Percentiles rank a stretch among this genome's conserved stretches.
Conservation (phyloP, 148 eudicot species). For the Fallopia convolvulus region DNA sequence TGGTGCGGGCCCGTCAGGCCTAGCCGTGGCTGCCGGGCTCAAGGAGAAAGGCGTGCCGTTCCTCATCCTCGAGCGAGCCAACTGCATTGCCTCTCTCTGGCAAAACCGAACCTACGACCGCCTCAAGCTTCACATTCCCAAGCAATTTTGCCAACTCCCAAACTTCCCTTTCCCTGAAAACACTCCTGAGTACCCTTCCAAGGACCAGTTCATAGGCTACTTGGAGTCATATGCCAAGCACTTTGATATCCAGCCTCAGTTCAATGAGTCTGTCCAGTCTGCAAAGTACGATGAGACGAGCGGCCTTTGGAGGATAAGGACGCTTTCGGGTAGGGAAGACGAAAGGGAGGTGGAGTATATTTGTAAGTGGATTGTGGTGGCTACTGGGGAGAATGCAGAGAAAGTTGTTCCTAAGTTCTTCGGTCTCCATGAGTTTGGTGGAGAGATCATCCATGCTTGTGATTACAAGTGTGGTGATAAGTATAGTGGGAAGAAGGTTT, state of each 20-base stretch:
- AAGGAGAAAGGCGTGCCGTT: constrained; percentile 61
- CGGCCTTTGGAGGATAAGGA: constrained; percentile 52
- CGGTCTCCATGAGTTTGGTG: constrained; percentile 62
- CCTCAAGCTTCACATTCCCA: constrained; percentile 72
- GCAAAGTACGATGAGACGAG: constrained; percentile 67
- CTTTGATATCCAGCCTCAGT: constrained; percentile 54
- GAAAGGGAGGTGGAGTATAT: constrained; percentile 60
- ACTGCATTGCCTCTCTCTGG: constrained; percentile 83
- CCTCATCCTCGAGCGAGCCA: constrained; percentile 62
- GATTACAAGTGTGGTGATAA: constrained; percentile 63
- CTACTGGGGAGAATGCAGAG: constrained; percentile 92
- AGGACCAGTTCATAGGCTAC: constrained; percentile 56
- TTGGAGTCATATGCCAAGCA: constrained; percentile 51
- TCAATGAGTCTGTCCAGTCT: constrained; percentile 50
- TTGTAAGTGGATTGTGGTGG: constrained; percentile 90
- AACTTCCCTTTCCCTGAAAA: constrained; percentile 51
- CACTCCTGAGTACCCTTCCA: constrained; percentile 66
- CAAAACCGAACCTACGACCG: constrained; percentile 64
- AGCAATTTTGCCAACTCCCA: constrained; percentile 74
- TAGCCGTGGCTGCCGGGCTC: constrained; percentile 70
- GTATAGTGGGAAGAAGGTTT: constrained; percentile 47
- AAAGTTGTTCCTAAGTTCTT: constrained; percentile 79
- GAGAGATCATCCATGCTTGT: constrained; percentile 68
- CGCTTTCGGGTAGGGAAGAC: constrained; percentile 10
- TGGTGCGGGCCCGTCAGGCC: constrained; percentile 73